Evolutionary conservation across 768 basidiomycete species (phyloP).

Genomic region (Termitomyces sp.): DNA sequence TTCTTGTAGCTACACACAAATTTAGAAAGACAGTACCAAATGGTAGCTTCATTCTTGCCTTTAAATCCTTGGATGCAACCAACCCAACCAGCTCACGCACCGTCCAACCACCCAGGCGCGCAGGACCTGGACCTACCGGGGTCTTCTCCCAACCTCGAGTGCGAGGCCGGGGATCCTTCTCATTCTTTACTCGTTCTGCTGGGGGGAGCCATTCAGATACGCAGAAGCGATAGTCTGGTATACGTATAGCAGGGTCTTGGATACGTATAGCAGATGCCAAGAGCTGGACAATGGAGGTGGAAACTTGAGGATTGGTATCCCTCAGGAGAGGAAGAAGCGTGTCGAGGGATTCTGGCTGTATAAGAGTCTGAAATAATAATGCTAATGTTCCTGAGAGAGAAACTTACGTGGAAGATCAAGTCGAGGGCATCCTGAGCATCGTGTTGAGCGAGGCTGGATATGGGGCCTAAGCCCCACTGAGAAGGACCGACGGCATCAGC

Average conservation of each 20-base stretch:
- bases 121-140: not conserved
- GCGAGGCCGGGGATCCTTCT: not conserved
- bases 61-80: not conserved
- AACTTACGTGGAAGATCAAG: conserved; percentile 52
- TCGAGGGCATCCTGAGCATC: conserved; percentile 56
- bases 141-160: conserved; percentile 3
- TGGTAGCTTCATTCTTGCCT: not conserved
- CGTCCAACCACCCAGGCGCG: not conserved
- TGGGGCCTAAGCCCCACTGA: conserved; percentile 54
- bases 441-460: conserved; percentile 32
- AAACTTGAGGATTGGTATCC: conserved; percentile 24
- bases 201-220: conserved; percentile 62
- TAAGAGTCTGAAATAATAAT: not conserved
- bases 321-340: conserved; percentile 44
- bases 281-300: conserved; percentile 53
- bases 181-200: conserved; percentile 26
- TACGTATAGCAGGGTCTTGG: conserved; percentile 38
- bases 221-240: conserved; percentile 38
- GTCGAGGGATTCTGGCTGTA: conserved; percentile 56
- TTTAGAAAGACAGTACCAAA: too few species aligned
- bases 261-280: conserved; percentile 47
- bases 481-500: conserved; percentile 69
- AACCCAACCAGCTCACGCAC: not conserved
- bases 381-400: not conserved
- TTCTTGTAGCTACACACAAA: conserved; percentile 1